Evolutionary conservation across 495 filamentous ascomycete species (phyloP).

Genomic region (Penicillium canescens): DNA sequence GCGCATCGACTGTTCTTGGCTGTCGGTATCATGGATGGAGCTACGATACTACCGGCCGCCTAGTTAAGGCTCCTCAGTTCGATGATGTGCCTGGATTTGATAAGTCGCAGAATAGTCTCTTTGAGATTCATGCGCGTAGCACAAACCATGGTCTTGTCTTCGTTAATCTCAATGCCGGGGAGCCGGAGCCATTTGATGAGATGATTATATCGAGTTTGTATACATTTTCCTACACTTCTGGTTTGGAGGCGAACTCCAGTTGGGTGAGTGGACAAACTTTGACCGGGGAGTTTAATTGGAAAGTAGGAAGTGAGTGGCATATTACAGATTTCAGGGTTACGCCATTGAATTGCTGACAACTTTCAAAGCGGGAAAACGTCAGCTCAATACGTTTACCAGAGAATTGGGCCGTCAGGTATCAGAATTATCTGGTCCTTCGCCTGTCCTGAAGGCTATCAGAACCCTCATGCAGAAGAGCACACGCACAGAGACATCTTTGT

Average conservation of each 20-base stretch:
- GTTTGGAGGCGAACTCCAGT: slow-evolving; percentile 9
- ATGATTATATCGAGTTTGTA: slow-evolving; percentile 3
- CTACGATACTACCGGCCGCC: slow-evolving; percentile 54
- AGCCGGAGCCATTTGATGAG: slow-evolving; percentile 13
- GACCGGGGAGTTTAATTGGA: slow-evolving; percentile 49
- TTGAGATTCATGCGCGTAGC: slow-evolving; percentile 39
- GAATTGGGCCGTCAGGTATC: slow-evolving; percentile 9
- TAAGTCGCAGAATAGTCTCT: slow-evolving; percentile 51
- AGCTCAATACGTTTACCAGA: not conserved
- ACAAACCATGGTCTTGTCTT: slow-evolving; percentile 37
- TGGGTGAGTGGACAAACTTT: slow-evolving; percentile 40
- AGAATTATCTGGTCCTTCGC: not conserved
- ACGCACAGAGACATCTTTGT: slow-evolving; percentile 3
- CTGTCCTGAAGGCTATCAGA: slow-evolving; percentile 5
- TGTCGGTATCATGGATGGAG: slow-evolving; percentile 68
- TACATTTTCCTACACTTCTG: slow-evolving; percentile 10
- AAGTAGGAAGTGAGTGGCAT: slow-evolving; percentile 26
- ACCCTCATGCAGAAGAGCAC: not conserved
- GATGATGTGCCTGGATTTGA: slow-evolving; percentile 56
- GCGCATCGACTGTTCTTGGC: slow-evolving; percentile 49
- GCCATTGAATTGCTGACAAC: not conserved
- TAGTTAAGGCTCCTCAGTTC: slow-evolving; percentile 62
- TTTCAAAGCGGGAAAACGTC: slow-evolving; percentile 3
- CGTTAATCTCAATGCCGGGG: slow-evolving; percentile 41
- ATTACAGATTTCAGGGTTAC: not conserved